Evolutionary conservation across 495 filamentous ascomycete species (phyloP).

Genomic region (Neurospora sp.): DNA sequence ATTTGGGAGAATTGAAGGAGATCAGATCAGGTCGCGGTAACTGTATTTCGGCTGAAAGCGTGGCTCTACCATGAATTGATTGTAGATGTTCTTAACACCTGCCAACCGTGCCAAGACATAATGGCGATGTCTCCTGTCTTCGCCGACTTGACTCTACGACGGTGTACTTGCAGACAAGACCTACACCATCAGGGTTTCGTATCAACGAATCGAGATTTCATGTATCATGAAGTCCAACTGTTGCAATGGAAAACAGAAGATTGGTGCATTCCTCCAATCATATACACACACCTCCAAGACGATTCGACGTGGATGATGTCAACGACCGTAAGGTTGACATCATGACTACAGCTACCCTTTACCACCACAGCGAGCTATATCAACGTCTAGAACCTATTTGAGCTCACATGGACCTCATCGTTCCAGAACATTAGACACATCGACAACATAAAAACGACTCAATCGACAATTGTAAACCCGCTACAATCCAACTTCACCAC

Average conservation of each 20-base stretch:
- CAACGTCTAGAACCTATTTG: background rate
- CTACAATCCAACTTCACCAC: background rate
- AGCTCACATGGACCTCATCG: slow-evolving; percentile 11
- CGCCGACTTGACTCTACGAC: background rate
- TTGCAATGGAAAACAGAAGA: background rate
- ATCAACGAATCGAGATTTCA: background rate
- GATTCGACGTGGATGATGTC: background rate
- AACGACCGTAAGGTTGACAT: background rate
- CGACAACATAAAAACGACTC: background rate
- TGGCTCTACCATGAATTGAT: background rate
- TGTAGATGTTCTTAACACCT: background rate
- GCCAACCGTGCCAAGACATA: background rate
- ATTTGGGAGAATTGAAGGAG: no score
- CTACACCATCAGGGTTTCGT: background rate
- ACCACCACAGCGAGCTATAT: background rate
- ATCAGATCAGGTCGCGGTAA: background rate
- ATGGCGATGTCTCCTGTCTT: background rate
- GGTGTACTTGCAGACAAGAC: background rate
- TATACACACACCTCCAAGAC: background rate
- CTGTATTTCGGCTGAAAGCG: background rate
- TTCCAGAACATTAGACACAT: background rate
- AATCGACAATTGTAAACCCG: background rate
- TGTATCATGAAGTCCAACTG: background rate
- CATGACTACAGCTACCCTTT: background rate
- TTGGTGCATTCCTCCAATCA: background rate